These are phyloP conservation scores for Hanseniaspora guilliermondii DNA, from an alignment of 805 yeast species.

Conservation along the genomic window DNA sequence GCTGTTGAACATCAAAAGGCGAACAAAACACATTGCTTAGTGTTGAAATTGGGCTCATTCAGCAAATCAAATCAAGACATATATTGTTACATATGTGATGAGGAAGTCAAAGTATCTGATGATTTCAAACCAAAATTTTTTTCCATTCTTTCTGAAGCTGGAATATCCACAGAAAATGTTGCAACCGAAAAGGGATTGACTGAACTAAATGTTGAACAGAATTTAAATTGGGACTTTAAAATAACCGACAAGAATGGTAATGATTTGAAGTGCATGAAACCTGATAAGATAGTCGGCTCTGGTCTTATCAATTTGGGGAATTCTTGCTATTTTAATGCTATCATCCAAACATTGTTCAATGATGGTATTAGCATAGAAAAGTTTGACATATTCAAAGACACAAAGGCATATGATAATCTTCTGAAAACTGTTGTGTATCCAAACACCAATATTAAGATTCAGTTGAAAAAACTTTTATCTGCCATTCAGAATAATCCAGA, in stretches of 20 bases:
- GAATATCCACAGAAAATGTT: constrained; percentile 44
- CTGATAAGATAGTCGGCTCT: constrained; percentile 40
- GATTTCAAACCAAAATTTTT: constrained; percentile 21
- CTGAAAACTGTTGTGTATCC: constrained; percentile 38
- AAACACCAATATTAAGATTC: constrained; percentile 54
- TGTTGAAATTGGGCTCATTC: constrained; percentile 82
- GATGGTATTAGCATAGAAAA: constrained; percentile 18
- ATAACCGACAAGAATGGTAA: constrained; percentile 63
- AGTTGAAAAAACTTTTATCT: constrained; percentile 64
- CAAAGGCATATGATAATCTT: constrained; percentile 29
- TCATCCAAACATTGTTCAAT: constrained; percentile 55
- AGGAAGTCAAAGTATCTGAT: constrained; percentile 68
- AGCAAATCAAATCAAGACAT: constrained; percentile 64
- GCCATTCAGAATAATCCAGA: constrained; percentile 44
- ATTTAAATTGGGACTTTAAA: constrained; percentile 83
- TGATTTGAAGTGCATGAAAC: constrained; percentile 40
- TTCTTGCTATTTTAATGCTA: constrained; percentile 80
- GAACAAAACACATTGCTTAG: constrained; percentile 54
- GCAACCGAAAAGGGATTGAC: constrained; percentile 82
- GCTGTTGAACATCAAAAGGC: constrained; percentile 60
- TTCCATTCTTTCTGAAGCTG: constrained; percentile 38
- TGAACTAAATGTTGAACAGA: constrained; percentile 86
- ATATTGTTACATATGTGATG: constrained; percentile 80
- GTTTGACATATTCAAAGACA: not conserved
- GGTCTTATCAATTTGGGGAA: constrained; percentile 88